phyloP scores from a whole-genome alignment of 1,284 basidiomycete genomes.

The Rhodotorula sp. region DNA sequence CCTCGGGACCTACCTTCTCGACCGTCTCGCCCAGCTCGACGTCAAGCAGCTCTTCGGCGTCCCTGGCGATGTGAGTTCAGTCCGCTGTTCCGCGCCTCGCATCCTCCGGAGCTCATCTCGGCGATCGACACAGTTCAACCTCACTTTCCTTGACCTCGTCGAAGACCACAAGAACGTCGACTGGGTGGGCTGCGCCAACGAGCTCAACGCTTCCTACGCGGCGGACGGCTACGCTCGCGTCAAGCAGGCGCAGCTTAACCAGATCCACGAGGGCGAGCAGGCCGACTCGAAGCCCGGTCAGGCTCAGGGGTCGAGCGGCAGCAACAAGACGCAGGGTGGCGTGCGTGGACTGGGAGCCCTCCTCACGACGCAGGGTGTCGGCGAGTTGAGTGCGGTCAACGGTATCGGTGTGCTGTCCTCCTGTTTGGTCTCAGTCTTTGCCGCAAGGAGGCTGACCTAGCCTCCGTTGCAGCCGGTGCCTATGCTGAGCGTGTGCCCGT shows the following conservation, averaged over 20 bases:
- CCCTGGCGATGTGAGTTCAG: slow-evolving; percentile 26
- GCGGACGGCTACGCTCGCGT: slow-evolving; percentile 91
- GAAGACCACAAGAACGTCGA: slow-evolving; percentile 76
- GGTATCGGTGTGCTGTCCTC: slow-evolving; percentile 63
- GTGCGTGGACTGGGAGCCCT: slow-evolving; percentile 36
- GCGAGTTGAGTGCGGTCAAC: slow-evolving; percentile 80
- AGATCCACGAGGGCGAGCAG: neutral
- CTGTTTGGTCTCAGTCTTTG: neutral
- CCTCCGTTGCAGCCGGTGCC: slow-evolving; percentile 22
- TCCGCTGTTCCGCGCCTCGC: neutral
- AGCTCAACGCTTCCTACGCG: slow-evolving; percentile 65
- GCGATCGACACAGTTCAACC: slow-evolving; percentile 63
- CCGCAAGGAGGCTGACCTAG: neutral
- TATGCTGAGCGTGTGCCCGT: slow-evolving; percentile 84
- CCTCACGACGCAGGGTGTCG: slow-evolving; percentile 77
- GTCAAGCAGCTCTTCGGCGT: slow-evolving; percentile 54
- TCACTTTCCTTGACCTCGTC: slow-evolving; percentile 64
- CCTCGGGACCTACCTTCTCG: slow-evolving; percentile 47
- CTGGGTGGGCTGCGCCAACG: slow-evolving; percentile 79
- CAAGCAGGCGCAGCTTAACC: slow-evolving; percentile 56
- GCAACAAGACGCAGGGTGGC: slow-evolving; percentile 38
- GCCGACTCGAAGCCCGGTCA: neutral
- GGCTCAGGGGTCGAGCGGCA: neutral
- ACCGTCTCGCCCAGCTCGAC: slow-evolving; percentile 47
- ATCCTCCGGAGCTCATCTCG: slow-evolving; percentile 47